These are phyloP conservation scores for Chlorella sp. DNA, from an alignment of 139 green algal genomes.

Conservation along the genomic window DNA sequence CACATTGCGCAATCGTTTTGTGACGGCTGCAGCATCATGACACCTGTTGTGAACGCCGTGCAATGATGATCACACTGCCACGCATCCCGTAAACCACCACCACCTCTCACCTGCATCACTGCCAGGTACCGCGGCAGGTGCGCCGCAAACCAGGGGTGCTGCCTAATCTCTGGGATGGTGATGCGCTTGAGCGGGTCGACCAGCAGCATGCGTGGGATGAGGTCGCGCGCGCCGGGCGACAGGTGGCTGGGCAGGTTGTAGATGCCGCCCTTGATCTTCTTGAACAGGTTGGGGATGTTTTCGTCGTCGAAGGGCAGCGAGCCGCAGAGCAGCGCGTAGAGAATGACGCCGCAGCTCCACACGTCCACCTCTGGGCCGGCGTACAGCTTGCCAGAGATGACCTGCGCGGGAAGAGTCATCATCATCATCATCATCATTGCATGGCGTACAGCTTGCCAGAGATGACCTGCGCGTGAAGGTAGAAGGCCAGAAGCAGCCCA, in stretches of 20 bases:
- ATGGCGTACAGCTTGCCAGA: too few species aligned
- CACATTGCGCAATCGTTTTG: constrained; percentile 27
- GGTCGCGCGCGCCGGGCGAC: constrained; percentile 71
- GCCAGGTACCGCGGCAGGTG: constrained; percentile 96
- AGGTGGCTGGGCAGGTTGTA: constrained; percentile 96
- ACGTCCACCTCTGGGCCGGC: constrained; percentile 97
- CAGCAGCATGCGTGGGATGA: constrained; percentile 97
- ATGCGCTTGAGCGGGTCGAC: constrained; percentile 98
- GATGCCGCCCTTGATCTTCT: constrained; percentile 97
- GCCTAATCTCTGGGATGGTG: constrained; percentile 96
- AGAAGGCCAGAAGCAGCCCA: not conserved
- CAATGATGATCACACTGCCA: constrained; percentile 53
- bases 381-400: constrained; percentile 96
- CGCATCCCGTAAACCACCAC: constrained; percentile 40
- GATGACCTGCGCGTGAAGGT: too few species aligned
- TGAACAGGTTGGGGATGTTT: constrained; percentile 99
- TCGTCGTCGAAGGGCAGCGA: constrained; percentile 98
- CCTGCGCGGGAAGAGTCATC: too few species aligned
- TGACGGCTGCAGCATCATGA: too few species aligned
- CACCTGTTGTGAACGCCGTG: too few species aligned
- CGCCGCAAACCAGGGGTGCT: constrained; percentile 92
- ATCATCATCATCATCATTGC: not conserved
- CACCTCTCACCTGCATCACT: constrained; percentile 79
- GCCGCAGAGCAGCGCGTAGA: constrained; percentile 98
- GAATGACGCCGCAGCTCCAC: constrained; percentile 97